Evolutionary conservation across 371 early-diverging fungal species (phyloP).

Genomic region (Mortierella sp.): DNA sequence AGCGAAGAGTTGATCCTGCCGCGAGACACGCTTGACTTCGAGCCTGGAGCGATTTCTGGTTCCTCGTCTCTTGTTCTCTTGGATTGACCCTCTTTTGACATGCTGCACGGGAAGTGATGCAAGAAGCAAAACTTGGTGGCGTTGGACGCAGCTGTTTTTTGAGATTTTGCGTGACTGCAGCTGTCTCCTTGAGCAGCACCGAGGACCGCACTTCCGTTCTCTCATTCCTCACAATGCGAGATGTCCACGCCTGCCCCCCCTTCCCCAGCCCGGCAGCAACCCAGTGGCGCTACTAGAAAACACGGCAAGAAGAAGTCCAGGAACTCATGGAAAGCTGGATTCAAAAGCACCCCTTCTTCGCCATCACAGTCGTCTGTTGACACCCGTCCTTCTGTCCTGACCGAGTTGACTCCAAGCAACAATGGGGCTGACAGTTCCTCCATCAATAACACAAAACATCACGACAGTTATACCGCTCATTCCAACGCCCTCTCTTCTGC

Average conservation of each 20-base stretch:
- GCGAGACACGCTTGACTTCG: slow-evolving; percentile 17
- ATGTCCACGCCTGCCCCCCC: slow-evolving; percentile 9
- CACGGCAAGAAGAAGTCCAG: slow-evolving; percentile 51
- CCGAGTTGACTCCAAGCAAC: slow-evolving; percentile 11
- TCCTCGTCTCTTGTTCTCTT: slow-evolving; percentile 14
- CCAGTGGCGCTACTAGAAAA: slow-evolving; percentile 28
- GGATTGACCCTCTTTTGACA: slow-evolving; percentile 17
- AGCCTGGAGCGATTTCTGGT: background rate
- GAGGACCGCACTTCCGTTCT: background rate
- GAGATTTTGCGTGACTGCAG: background rate
- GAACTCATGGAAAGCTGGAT: slow-evolving; percentile 52
- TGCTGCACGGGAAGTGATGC: background rate
- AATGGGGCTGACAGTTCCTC: background rate
- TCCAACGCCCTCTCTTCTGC: background rate
- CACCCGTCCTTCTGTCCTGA: slow-evolving; percentile 15
- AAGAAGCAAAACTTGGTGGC: slow-evolving; percentile 17
- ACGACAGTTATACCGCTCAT: background rate
- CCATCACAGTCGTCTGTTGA: slow-evolving; percentile 30
- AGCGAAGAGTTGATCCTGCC: slow-evolving; percentile 12
- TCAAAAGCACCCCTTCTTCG: slow-evolving; percentile 47
- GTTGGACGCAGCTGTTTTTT: background rate
- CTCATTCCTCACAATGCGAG: background rate
- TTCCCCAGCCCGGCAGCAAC: slow-evolving; percentile 4
- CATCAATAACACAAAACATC: background rate
- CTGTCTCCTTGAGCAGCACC: background rate